A percentile compares a stretch with the other conserved stretches of the same genome.
Evolutionary conservation across 2,329 filamentous ascomycete species (phyloP).

Genomic region (Fusarium sp.): DNA sequence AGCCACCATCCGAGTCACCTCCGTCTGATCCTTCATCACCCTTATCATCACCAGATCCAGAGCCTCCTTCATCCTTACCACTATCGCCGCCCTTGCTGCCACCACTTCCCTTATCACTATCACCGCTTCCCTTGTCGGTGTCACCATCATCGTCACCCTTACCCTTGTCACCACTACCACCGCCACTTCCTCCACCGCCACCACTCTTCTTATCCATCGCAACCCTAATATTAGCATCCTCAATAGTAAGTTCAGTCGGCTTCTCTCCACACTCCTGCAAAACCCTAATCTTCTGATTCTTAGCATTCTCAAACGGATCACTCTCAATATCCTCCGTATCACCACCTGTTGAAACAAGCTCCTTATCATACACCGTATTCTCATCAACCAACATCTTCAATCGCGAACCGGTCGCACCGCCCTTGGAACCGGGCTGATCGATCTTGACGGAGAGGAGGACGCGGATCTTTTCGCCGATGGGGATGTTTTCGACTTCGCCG

Average conservation of each 20-base stretch:
- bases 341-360: background rate
- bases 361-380: background rate
- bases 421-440: background rate
- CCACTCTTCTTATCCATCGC: background rate
- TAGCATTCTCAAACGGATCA: conserved; percentile 1
- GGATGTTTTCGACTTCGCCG: background rate
- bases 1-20: background rate
- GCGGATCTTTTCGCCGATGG: background rate
- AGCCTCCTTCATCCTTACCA: background rate
- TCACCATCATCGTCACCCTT: background rate
- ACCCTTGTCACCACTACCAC: background rate
- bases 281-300: conserved; percentile 15
- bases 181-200: background rate
- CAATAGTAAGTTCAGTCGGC: conserved; percentile 9
- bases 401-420: background rate
- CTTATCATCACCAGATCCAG: background rate
- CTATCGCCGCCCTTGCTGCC: background rate
- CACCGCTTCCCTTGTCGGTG: background rate
- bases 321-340: background rate
- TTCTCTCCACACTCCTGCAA: conserved; percentile 9
- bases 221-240: conserved; percentile 8
- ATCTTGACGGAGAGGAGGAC: conserved; percentile 1
- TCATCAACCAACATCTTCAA: conserved; percentile 7
- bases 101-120: background rate
- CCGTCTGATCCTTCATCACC: background rate